These are phyloP conservation scores for Epipyxis sp. DNA, from an alignment of 108 stramenopile species.

Conservation along the genomic window DNA sequence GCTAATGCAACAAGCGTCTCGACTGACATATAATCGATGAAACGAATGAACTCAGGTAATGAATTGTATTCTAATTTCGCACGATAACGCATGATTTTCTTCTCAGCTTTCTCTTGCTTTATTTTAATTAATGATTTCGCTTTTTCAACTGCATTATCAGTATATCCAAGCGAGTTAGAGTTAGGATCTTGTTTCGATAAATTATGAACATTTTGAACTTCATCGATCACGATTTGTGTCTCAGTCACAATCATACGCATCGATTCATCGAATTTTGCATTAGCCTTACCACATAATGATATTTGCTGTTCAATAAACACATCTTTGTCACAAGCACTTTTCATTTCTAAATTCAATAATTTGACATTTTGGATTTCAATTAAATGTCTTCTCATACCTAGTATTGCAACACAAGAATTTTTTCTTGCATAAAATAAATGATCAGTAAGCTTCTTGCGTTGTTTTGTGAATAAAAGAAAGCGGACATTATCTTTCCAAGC, in stretches of 20 bases:
- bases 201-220: constrained; percentile 41
- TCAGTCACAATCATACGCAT: constrained; percentile 21
- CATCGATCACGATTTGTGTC: constrained; percentile 39
- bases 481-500: constrained; percentile 55
- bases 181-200: constrained; percentile 28
- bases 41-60: constrained; percentile 59
- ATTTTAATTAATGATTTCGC: constrained; percentile 51
- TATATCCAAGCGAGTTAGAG: constrained; percentile 2
- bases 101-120: constrained; percentile 53
- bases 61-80: constrained; percentile 46
- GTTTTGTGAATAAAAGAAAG: constrained; percentile 48
- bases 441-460: constrained; percentile 44
- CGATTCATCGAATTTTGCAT: background rate
- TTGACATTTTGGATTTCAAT: constrained; percentile 40
- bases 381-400: constrained; percentile 41
- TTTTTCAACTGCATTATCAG: constrained; percentile 44
- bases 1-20: constrained; percentile 54
- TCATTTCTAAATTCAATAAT: constrained; percentile 45
- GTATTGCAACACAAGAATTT: constrained; percentile 46
- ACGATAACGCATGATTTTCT: constrained; percentile 28
- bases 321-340: constrained; percentile 43
- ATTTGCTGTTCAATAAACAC: constrained; percentile 27
- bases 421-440: constrained; percentile 55
- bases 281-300: background rate
- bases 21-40: constrained; percentile 58